Evolutionary conservation across 129 eudicot species (phyloP), one percentile per base, ranked within the genome.

Genomic region (Flaveria robusta): DNA sequence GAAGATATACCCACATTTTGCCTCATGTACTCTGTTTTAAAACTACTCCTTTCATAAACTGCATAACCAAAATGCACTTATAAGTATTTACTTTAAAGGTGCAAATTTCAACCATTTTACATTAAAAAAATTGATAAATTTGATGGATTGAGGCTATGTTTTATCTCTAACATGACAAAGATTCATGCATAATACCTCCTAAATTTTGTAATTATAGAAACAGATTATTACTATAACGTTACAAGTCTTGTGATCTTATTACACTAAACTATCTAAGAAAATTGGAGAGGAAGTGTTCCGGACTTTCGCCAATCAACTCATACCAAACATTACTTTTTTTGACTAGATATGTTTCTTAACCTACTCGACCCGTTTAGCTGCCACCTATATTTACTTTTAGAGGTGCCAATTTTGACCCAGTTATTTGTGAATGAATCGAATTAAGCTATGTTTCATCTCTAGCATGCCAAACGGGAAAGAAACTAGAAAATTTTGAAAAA

Each of bases 21-120:
- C 68, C 78, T 71, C 42, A 23, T 46, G 63, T 79, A 79, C 22
- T 70, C 87, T n/a, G 81, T 45, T 69, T 70, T 79, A 70, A 74
- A 83, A 55, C 74, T 75, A 43, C 79, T 63, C 76, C 83, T 79
- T 78, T 63, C 83, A 78, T 83, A 78, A 74, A 68, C 83, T 83
- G 76, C 26, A 78, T 47, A 34, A 37, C 72, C 62, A 68, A 43
- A 42, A 59, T 51, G 66, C n/a, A 47, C 16, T 34, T 60, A 49
- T 4, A 66, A 60, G 34, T 55, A 74, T 22, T 46, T 31, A 14
- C 31, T 72, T 52, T 10, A 50, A 2, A 13, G 14, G 45, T 22
- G 54, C 45, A 4, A 41, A 41, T 67, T n/a, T 67, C 24, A 43
- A 37, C 31, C 10, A 18, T 19, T 34, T 67, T 55, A 20, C 19